phyloP scores from a whole-genome alignment of 495 filamentous ascomycete species.

The Daldinia loculata region DNA sequence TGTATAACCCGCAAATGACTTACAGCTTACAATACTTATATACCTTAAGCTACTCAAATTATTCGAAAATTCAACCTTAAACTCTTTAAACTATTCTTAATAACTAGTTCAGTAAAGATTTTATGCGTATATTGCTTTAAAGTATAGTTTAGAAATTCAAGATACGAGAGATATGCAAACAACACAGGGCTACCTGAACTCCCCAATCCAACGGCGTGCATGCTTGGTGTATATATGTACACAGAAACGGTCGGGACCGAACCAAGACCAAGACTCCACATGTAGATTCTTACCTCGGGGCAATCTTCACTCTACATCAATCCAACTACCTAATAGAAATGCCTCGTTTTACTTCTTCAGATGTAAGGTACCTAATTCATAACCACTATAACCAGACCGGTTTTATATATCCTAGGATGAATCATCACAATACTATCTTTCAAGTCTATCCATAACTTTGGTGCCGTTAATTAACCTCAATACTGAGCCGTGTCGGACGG shows the following conservation, averaged over 20 bases:
- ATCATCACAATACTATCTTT: too few relatives aligned
- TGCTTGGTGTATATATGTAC: not conserved
- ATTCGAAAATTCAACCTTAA: not conserved
- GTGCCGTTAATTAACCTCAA: too few relatives aligned
- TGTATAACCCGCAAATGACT: not conserved
- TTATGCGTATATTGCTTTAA: not conserved
- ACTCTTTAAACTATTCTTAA: too few relatives aligned
- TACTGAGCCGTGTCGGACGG: too few relatives aligned
- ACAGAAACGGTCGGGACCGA: not conserved
- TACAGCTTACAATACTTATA: not conserved
- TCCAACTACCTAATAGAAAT: too few relatives aligned
- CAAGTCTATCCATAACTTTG: too few relatives aligned
- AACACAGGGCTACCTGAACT: not conserved
- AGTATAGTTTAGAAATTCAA: not conserved
- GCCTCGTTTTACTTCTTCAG: too few relatives aligned
- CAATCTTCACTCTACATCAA: not conserved
- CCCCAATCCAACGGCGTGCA: not conserved
- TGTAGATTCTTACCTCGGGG: not conserved
- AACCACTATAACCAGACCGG: too few relatives aligned
- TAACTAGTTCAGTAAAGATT: not conserved
- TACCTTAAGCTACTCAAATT: not conserved
- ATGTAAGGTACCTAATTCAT: too few relatives aligned
- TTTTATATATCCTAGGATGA: too few relatives aligned
- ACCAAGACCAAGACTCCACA: not conserved
- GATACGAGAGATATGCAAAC: not conserved